Evolutionary conservation across 192 early-diverging fungal species (phyloP), one percentile per base, ranked within the genome.

Genomic region (Coemansia erecta): DNA sequence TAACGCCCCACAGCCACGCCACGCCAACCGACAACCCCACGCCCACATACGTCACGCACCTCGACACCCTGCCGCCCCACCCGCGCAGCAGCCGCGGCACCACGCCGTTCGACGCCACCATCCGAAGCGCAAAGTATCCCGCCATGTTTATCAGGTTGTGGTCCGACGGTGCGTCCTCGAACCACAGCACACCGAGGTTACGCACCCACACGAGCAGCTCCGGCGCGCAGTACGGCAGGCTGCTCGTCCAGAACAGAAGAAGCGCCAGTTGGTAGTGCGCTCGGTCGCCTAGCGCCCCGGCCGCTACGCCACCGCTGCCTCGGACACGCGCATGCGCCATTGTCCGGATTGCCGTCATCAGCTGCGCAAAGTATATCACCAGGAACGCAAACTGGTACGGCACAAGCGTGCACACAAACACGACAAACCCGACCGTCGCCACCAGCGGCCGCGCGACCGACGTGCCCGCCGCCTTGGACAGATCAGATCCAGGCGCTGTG

Each of bases 321-420:
- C 21, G 21, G 45, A 19, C 17, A 24, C 47, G 54, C 22, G 68
- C 53, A 24, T 80, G 63, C 7, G 75, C 72, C 33, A 78, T 70
- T 9, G 83, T 73, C 46, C 84, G 82, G 14, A 63, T 45, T 54
- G 75, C n/a, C 48, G 63, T 54, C 81, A 79, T 35, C 81, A 84
- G 40, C 74, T 77, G 77, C 14, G 73, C 87, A 26, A 90, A 44
- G 60, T 85, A 82, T 4, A 84, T 83, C 11, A 85, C 81, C 8
- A 87, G 68, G 64, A 89, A 92, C 7, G 84, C 85, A 75, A 92
- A 89, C 66, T 90, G 90, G 62, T 92, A 89, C 0, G 90, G 89
- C 13, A 90, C 79, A 55, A 81, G 72, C 0, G 81, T 80, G 17
- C 82, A 80, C 1, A 90, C 86, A 46, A 89, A 48, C 8, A 81